phyloP scores from a whole-genome alignment of 176 grass and related monocot species.

The Oryza glumipatula region DNA sequence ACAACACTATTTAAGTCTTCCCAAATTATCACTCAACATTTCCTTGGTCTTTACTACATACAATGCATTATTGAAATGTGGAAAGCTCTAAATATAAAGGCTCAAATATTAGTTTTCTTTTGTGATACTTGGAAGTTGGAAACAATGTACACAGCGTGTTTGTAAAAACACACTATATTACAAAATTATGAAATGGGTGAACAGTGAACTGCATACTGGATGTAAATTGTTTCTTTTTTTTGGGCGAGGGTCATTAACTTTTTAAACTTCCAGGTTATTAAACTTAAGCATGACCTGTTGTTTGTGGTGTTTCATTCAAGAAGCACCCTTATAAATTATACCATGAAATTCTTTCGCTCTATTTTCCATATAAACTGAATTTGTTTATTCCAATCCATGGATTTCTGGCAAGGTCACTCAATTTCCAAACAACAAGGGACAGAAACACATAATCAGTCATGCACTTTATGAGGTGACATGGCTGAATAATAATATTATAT shows the following conservation, averaged over 20 bases:
- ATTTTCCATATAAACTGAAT: constrained; percentile 2
- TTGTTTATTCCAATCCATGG: neutral
- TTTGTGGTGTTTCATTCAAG: constrained; percentile 12
- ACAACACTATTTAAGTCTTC: neutral
- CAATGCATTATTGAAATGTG: neutral
- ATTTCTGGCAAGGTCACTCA: constrained; percentile 6
- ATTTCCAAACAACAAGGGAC: constrained; percentile 21
- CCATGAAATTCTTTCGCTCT: constrained; percentile 15
- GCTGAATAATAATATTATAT: constrained; percentile 22
- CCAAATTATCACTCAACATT: neutral
- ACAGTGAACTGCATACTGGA: neutral
- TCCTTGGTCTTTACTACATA: neutral
- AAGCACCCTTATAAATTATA: neutral
- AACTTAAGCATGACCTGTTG: neutral
- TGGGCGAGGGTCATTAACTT: neutral
- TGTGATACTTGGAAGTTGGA: neutral
- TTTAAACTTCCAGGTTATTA: neutral
- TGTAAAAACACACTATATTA: neutral
- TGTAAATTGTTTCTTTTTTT: neutral
- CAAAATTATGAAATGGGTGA: neutral
- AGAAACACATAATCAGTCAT: constrained; percentile 27
- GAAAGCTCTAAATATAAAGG: neutral
- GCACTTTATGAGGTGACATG: constrained; percentile 28
- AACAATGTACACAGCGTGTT: neutral
- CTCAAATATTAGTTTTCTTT: neutral